Base-by-base conservation (phyloP, 2,329 filamentous ascomycete species). In the Whalleya microplaca region DNA sequence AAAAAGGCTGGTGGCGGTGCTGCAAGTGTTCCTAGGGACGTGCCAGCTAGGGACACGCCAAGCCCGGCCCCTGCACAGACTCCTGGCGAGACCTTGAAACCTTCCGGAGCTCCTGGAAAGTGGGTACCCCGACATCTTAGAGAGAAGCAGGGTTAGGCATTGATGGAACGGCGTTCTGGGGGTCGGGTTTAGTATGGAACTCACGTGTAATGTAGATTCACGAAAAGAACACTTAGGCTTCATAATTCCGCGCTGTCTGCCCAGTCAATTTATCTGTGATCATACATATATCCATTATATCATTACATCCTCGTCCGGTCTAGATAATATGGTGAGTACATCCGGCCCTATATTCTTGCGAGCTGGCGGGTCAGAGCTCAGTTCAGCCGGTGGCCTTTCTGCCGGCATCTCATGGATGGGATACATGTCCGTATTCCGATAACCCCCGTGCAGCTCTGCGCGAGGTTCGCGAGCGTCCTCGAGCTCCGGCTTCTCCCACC, bases 41-140 rank as follows among this genome's bases (percentile, higher is more conserved):
- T n/a, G n/a, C n/a, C n/a, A n/a, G n/a, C n/a, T n/a, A n/a, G n/a
- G n/a, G n/a, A 58, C 18, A 56, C 58, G 12, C 51, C 62, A 2
- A 48, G 48, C 18, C 45, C 59, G 42, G 45, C 55, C 14, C 43
- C 58, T 10, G 43, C 66, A 19, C 60, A 61, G 50, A 41, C 64
- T 48, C 48, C 66, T 42, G 58, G 74, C 40, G 83, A 85, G 73
- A 64, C 77, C 46, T 74, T 84, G 56, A 81, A 80, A 67, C 72
- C 84, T 16, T 79, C 80, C 42, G 81, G 84, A 42, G 77, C 73
- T 23, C 67, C 81, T 45, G 84, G 84, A 65, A 87, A 85, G 72
- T 88, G 80, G 74, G 82, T 87, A 67, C 85, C 85, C 51, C 72
- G 70, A 51, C 76, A 75, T 66, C 64, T 76, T 51, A 73, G 74